Percentiles rank a stretch among this genome's conserved stretches.
Evolutionary conservation across 345 rosid species (phyloP).

Genomic region (Conringia planisiliqua): DNA sequence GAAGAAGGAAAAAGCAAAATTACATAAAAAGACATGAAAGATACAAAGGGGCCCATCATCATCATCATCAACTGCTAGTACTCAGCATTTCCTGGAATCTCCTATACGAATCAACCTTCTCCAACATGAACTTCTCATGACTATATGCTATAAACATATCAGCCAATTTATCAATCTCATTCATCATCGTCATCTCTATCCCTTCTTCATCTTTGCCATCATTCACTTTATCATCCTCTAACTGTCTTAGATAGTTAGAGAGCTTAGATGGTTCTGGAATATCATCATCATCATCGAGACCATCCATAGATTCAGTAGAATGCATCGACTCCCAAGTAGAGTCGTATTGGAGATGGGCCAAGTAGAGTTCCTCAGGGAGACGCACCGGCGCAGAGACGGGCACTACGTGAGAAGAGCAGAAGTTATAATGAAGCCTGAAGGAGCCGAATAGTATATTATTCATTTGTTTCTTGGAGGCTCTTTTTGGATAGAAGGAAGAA

Average conservation of each 20-base stretch:
- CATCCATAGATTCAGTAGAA: conserved; percentile 24
- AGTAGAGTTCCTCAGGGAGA: conserved; percentile 37
- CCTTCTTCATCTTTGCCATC: neutral
- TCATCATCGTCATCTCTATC: conserved; percentile 23
- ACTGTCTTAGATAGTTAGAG: conserved; percentile 58
- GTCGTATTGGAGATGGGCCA: conserved; percentile 51
- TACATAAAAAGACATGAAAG: conserved; percentile 28
- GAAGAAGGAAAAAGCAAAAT: conserved; percentile 1
- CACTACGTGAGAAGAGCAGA: conserved; percentile 78
- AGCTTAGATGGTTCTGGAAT: conserved; percentile 41
- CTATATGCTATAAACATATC: conserved; percentile 78
- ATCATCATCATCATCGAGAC: neutral
- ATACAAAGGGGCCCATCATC: neutral
- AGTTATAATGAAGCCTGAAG: conserved; percentile 83
- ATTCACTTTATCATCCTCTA: conserved; percentile 55
- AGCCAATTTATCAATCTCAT: conserved; percentile 79
- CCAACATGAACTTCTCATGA: conserved; percentile 84
- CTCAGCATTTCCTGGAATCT: conserved; percentile 82
- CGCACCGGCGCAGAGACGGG: conserved; percentile 51
- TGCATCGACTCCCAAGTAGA: conserved; percentile 47
- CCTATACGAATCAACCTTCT: conserved; percentile 95
- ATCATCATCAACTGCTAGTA: conserved; percentile 50
- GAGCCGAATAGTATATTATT: conserved; percentile 67
- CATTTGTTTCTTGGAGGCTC: conserved; percentile 41
- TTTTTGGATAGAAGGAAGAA: conserved; percentile 42